Evolutionary conservation across 2,329 filamentous ascomycete species (phyloP), one percentile per base, ranked within the genome.

Genomic region (Penicillium sclerotigenum): DNA sequence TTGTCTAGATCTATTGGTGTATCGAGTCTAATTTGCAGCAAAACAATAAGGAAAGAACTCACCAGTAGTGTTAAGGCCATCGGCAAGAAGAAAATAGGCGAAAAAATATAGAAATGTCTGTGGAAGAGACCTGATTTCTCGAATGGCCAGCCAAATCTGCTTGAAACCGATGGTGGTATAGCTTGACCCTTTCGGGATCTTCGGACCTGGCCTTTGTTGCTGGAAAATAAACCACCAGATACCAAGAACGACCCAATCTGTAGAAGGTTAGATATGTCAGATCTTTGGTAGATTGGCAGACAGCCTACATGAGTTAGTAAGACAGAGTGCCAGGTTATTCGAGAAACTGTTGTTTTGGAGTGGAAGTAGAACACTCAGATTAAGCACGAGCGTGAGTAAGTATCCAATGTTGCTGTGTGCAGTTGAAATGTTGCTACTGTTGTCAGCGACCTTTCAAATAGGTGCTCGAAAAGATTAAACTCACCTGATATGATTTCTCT

Each of bases 171-270:
- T 75, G 1, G 71, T 77, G 1, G 66, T 54, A 48, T 76, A 76
- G 36, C 59, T 74, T 22, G 72, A 75, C 0, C 74, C 75, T 47
- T 73, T 68, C 5, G 74, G 75, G 22, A 77, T 64, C 24, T 66
- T 68, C 5, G 73, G 73, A 0, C 75, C 75, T 6, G 73, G 73
- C 6, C 75, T 65, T 43, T 69, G 71, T 56, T 77, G 72, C 56
- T 77, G 73, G 51, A 74, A 77, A 20, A 76, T 62, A 46, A 77
- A 77, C 74, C 75, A 77, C 71, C 73, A 76, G 11, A 77, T 64
- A 4, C 74, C 74, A 13, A 77, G 64, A 0, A 77, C 50, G 11
- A 77, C 67, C 75, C 74, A 76, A 47, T 76, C 74, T 75, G 48
- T n/a, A 51, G 38, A 56, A 6, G 8, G 24, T 60, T 20, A 59